A percentile compares a stretch with the other conserved stretches of the same genome.
Conservation (phyloP, 2,329 filamentous ascomycete species). For the Scleromitrula shiraiana region DNA sequence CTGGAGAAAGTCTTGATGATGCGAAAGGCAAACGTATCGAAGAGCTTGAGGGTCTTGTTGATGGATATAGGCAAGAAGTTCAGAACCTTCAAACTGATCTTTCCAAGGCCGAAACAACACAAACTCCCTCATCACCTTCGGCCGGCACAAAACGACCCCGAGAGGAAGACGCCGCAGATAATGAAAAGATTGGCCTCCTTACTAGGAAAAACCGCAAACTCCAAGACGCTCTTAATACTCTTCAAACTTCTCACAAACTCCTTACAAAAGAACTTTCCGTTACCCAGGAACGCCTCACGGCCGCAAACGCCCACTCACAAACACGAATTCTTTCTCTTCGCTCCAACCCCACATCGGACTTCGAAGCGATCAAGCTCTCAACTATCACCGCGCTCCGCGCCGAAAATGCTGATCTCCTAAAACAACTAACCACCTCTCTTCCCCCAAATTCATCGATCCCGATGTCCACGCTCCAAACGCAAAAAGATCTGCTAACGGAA, state of each 20-base stretch:
- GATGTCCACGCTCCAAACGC: conserved; percentile 63
- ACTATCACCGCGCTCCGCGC: conserved; percentile 70
- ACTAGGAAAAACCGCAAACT: conserved; percentile 81
- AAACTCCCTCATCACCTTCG: conserved; percentile 31
- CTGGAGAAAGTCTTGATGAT: conserved; percentile 64
- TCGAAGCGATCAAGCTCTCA: conserved; percentile 73
- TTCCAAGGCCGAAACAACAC: conserved; percentile 49
- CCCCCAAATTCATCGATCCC: conserved; percentile 49
- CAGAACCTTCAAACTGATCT: conserved; percentile 67
- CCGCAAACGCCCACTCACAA: conserved; percentile 57
- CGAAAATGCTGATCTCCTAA: conserved; percentile 77
- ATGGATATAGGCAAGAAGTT: conserved; percentile 77
- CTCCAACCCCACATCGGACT: conserved; percentile 84
- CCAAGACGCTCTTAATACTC: conserved; percentile 64
- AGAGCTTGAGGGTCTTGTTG: conserved; percentile 77
- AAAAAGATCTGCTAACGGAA: conserved; percentile 67
- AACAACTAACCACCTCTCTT: conserved; percentile 51
- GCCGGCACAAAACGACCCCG: conserved; percentile 57
- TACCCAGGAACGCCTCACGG: conserved; percentile 62
- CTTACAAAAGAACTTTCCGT: conserved; percentile 70
- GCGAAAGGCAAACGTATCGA: conserved; percentile 66
- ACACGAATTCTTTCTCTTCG: conserved; percentile 80
- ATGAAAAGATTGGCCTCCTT: conserved; percentile 70
- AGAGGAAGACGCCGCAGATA: conserved; percentile 46
- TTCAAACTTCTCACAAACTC: conserved; percentile 62